These are phyloP conservation scores for Sphagnum magellanicum DNA, from an alignment of 228 moss, liverwort and hornwort species.

Conservation along the genomic window DNA sequence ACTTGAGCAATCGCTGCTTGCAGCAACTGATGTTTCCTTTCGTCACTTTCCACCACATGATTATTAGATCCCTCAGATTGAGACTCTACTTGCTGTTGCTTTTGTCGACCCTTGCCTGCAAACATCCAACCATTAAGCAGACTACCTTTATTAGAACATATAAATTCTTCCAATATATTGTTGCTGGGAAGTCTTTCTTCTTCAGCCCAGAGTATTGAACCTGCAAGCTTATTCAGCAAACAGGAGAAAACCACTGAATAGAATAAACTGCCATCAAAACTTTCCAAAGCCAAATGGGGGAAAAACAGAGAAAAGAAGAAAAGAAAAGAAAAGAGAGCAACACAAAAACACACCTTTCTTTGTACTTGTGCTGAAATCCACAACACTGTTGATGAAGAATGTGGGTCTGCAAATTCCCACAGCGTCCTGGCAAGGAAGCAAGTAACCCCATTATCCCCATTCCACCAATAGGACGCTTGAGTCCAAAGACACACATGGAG, in stretches of 20 bases:
- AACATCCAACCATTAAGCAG: constrained; percentile 26
- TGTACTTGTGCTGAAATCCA: constrained; percentile 21
- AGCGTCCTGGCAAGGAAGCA: constrained; percentile 13
- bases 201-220: not conserved
- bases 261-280: not conserved
- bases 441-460: not conserved
- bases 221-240: not conserved
- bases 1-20: constrained; percentile 69
- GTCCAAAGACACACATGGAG: too few relatives aligned
- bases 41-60: constrained; percentile 15
- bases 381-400: constrained; percentile 13
- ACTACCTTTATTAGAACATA: not conserved
- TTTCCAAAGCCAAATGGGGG: not conserved
- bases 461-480: too few relatives aligned
- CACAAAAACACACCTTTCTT: constrained; percentile 20
- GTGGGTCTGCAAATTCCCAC: constrained; percentile 9
- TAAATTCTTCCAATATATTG: too few relatives aligned
- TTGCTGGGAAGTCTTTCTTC: too few relatives aligned
- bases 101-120: constrained; percentile 40
- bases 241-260: not conserved
- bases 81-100: constrained; percentile 10
- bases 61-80: constrained; percentile 29
- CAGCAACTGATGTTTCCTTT: constrained; percentile 27
- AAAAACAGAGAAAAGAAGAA: not conserved
- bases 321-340: not conserved